Conservation (phyloP, 177 flowering plant species). For the Tripterygium wilfordii region DNA sequence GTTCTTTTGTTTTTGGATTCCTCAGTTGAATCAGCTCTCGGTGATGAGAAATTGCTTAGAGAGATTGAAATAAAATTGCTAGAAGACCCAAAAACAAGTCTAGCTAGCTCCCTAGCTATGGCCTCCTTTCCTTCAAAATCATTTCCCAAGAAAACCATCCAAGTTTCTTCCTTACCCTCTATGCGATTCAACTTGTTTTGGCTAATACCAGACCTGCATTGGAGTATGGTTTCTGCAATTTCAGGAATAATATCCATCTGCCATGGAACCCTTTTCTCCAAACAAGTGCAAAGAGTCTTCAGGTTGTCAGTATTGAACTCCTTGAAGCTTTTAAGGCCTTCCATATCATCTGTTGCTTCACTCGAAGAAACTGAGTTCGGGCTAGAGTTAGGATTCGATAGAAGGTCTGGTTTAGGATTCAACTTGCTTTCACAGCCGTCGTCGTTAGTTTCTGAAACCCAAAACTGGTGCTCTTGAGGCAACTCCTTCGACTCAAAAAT, state of each 20-base stretch:
- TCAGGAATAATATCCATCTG: conserved; percentile 27
- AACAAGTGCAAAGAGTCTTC: conserved; percentile 13
- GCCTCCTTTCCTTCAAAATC: conserved; percentile 25
- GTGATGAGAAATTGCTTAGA: conserved; percentile 15
- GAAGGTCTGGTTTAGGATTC: conserved; percentile 33
- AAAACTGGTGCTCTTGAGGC: conserved; percentile 28
- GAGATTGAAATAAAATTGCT: conserved; percentile 23
- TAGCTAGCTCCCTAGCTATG: conserved; percentile 32
- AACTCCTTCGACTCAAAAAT: conserved; percentile 11
- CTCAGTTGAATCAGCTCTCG: conserved; percentile 14
- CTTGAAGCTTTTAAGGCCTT: conserved; percentile 19
- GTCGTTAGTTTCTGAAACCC: conserved; percentile 9
- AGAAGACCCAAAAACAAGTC: conserved; percentile 33
- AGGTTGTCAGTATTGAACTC: conserved; percentile 23
- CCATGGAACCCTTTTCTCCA: conserved; percentile 31
- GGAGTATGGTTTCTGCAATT: conserved; percentile 26
- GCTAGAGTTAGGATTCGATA: conserved; percentile 45
- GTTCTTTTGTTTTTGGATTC: conserved; percentile 18
- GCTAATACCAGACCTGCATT: conserved; percentile 28
- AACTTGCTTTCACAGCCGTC: conserved; percentile 9
- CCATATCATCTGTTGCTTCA: conserved; percentile 26
- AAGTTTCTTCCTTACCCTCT: conserved; percentile 22
- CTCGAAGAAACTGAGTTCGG: conserved; percentile 50
- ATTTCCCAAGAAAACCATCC: conserved; percentile 30
- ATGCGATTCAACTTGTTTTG: conserved; percentile 3